These are phyloP conservation scores for Suillus weaverae DNA, from an alignment of 768 basidiomycete species.

Conservation along the genomic window DNA sequence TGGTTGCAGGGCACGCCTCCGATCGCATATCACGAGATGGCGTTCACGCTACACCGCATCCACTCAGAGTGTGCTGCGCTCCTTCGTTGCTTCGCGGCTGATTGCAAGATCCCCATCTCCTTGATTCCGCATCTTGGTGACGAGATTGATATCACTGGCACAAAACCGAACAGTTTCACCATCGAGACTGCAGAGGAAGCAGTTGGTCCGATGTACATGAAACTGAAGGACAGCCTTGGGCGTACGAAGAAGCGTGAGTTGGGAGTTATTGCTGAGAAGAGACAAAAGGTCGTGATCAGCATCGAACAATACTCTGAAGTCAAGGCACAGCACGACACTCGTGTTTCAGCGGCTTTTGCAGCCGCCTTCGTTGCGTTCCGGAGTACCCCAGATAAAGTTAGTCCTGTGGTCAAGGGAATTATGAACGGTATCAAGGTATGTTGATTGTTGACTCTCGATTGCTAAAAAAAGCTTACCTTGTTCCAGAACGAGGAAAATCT, in stretches of 20 bases:
- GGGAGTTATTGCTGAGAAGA: constrained; percentile 72
- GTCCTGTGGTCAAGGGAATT: constrained; percentile 93
- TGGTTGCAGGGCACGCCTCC: constrained; percentile 79
- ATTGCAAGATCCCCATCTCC: constrained; percentile 81
- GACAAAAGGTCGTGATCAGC: constrained; percentile 60
- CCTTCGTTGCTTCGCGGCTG: constrained; percentile 78
- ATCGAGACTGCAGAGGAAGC: constrained; percentile 74
- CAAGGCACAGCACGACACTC: constrained; percentile 83
- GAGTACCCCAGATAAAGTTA: constrained; percentile 88
- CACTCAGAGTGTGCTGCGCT: constrained; percentile 77
- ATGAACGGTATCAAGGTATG: constrained; percentile 97
- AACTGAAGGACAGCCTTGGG: constrained; percentile 72
- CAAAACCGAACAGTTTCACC: constrained; percentile 67
- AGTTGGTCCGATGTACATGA: constrained; percentile 67
- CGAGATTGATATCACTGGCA: constrained; percentile 74
- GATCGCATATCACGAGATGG: constrained; percentile 88
- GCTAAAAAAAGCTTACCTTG: constrained; percentile 11
- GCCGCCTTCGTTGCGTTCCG: constrained; percentile 87
- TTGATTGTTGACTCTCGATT: not conserved
- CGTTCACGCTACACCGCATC: constrained; percentile 74
- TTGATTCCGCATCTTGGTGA: constrained; percentile 77
- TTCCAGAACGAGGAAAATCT: constrained; percentile 81
- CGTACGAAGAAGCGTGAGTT: constrained; percentile 80
- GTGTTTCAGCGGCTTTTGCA: constrained; percentile 87
- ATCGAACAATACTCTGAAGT: constrained; percentile 81